These are phyloP conservation scores for Durio zibethinus DNA, from an alignment of 345 rosid genomes.

Conservation along the genomic window DNA sequence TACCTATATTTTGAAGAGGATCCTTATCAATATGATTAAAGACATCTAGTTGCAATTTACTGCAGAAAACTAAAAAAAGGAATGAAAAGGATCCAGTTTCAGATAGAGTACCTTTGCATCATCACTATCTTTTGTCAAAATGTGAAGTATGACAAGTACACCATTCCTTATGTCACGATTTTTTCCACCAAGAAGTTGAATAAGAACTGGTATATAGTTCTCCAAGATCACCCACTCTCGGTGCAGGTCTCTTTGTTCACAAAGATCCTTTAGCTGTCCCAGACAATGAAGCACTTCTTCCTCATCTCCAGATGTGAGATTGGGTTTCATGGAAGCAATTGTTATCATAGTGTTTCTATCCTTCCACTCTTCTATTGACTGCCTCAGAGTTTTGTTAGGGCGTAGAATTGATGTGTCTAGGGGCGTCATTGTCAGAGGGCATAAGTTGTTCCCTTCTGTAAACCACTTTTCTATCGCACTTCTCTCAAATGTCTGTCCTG, in stretches of 20 bases:
- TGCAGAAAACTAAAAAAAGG: background rate
- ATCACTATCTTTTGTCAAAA: conserved; percentile 46
- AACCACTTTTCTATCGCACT: conserved; percentile 66
- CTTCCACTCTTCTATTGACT: conserved; percentile 77
- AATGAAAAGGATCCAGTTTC: background rate
- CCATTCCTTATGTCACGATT: conserved; percentile 39
- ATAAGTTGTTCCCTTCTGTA: conserved; percentile 49
- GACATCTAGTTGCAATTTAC: background rate
- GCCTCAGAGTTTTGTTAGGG: conserved; percentile 64
- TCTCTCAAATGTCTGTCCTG: conserved; percentile 75
- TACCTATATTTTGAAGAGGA: background rate
- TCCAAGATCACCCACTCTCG: conserved; percentile 66
- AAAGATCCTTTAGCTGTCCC: conserved; percentile 49
- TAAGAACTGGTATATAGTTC: conserved; percentile 49
- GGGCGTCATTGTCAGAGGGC: conserved; percentile 58
- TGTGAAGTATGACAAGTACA: conserved; percentile 43
- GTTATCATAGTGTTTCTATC: conserved; percentile 67
- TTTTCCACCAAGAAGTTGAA: conserved; percentile 43
- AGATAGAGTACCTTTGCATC: conserved; percentile 55
- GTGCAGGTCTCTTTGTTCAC: conserved; percentile 52
- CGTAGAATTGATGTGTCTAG: conserved; percentile 53
- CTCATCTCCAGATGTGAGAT: conserved; percentile 41
- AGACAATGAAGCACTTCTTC: conserved; percentile 50
- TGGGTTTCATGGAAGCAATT: conserved; percentile 52
- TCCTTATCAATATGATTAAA: conserved; percentile 1